These are phyloP conservation scores for Zygoascus meyerae DNA, from an alignment of 1,139 yeast genomes.

Conservation along the genomic window DNA sequence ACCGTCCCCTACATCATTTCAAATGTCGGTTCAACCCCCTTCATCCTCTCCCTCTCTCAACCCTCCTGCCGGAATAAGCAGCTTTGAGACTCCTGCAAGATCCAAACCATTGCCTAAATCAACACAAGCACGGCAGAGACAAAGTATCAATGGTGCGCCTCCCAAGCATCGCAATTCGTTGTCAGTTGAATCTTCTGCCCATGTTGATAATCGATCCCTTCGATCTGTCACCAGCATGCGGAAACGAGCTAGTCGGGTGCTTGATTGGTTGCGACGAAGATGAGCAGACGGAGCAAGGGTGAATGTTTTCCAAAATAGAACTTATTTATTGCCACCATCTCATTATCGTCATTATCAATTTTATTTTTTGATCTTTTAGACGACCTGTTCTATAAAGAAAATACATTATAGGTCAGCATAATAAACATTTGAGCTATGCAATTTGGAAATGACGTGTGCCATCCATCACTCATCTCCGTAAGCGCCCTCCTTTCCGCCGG, in stretches of 20 bases:
- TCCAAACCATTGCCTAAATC: not conserved
- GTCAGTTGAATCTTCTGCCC: not conserved
- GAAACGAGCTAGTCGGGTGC: slow-evolving; percentile 18
- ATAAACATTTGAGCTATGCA: not conserved
- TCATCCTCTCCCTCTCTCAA: slow-evolving; percentile 1
- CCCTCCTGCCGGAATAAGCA: slow-evolving; percentile 5
- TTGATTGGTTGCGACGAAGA: slow-evolving; percentile 18
- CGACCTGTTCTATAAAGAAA: not conserved
- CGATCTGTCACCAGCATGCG: slow-evolving; percentile 1
- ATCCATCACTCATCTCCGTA: too few species aligned
- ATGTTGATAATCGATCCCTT: not conserved
- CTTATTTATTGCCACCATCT: too few species aligned
- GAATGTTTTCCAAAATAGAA: too few species aligned
- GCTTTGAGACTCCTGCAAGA: slow-evolving; percentile 1
- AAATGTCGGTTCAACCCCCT: not conserved
- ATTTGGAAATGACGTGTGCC: not conserved
- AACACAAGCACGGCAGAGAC: too few species aligned
- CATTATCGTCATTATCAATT: not conserved
- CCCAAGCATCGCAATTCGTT: too few species aligned
- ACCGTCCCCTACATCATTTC: too few species aligned
- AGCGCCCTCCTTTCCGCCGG: too few species aligned
- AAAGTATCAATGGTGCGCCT: too few species aligned
- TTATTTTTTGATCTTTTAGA: not conserved
- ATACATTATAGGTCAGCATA: not conserved
- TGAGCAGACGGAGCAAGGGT: too few species aligned